Percentiles rank a stretch among this genome's conserved stretches.
Evolutionary conservation across 1,284 basidiomycete species (phyloP).

Genomic region (Pseudozyma hubeiensis): DNA sequence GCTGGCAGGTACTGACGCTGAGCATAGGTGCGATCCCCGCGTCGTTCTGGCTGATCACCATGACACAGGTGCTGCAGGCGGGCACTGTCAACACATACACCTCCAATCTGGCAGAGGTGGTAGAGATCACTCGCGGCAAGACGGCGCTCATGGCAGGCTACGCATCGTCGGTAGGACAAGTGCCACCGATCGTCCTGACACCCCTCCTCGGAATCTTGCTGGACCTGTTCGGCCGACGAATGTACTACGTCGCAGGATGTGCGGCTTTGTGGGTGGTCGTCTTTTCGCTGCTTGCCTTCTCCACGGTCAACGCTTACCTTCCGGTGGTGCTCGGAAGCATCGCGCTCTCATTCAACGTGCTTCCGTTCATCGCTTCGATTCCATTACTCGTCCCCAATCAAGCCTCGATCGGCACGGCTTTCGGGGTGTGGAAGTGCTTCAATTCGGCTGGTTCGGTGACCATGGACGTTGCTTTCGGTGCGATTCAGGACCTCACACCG

Average conservation of each 20-base stretch:
- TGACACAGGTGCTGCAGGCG: conserved; percentile 67
- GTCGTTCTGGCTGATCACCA: conserved; percentile 63
- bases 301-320: conserved; percentile 69
- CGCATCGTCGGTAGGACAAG: conserved; percentile 68
- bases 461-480: conserved; percentile 69
- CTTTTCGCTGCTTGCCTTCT: conserved; percentile 69
- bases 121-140: conserved; percentile 69
- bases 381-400: conserved; percentile 70
- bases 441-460: conserved; percentile 67
- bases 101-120: conserved; percentile 70
- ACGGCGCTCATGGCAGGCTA: conserved; percentile 70
- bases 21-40: conserved; percentile 48
- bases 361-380: conserved; percentile 70
- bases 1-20: conserved; percentile 12
- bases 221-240: conserved; percentile 47
- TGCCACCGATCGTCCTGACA: conserved; percentile 71
- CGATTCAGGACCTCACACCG: conserved; percentile 69
- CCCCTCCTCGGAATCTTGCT: conserved; percentile 67
- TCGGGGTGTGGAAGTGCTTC: conserved; percentile 70
- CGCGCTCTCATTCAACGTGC: conserved; percentile 68
- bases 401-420: conserved; percentile 70
- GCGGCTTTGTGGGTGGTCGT: conserved; percentile 69
- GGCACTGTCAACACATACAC: conserved; percentile 69
- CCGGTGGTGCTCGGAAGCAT: conserved; percentile 69
- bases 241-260: conserved; percentile 61